phyloP scores from a whole-genome alignment of 148 eudicot genomes.

The Suaeda aralocaspica region DNA sequence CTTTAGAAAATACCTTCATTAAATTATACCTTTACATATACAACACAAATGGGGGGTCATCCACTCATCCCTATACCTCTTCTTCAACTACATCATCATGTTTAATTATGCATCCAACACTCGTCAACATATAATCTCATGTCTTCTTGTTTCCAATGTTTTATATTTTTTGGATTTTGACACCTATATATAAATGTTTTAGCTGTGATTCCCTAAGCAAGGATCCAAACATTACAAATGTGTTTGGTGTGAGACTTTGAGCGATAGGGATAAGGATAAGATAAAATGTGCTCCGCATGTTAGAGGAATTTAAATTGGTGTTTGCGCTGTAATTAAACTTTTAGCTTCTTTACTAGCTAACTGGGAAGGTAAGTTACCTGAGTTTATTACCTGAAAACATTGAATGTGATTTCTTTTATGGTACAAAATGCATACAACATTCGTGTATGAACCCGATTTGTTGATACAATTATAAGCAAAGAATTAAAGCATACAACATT shows the following conservation, averaged over 20 bases:
- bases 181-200: too few species aligned
- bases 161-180: too few species aligned
- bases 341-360: neutral
- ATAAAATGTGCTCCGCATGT: too few species aligned
- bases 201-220: too few species aligned
- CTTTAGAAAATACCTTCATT: slow-evolving; percentile 16
- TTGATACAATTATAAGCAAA: neutral
- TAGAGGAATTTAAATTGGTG: too few species aligned
- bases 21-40: slow-evolving; percentile 20
- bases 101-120: neutral
- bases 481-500: neutral
- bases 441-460: too few species aligned
- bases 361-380: neutral
- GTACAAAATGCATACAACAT: too few species aligned
- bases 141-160: slow-evolving; percentile 18
- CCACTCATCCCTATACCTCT: neutral
- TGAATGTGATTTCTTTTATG: neutral
- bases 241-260: too few species aligned
- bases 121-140: neutral
- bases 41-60: slow-evolving; percentile 22
- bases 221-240: too few species aligned
- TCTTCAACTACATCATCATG: slow-evolving; percentile 17
- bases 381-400: neutral
- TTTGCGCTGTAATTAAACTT: too few species aligned
- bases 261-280: too few species aligned